Evolutionary conservation across 352 stramenopile species (phyloP).

Genomic region (Phytophthora quininea): DNA sequence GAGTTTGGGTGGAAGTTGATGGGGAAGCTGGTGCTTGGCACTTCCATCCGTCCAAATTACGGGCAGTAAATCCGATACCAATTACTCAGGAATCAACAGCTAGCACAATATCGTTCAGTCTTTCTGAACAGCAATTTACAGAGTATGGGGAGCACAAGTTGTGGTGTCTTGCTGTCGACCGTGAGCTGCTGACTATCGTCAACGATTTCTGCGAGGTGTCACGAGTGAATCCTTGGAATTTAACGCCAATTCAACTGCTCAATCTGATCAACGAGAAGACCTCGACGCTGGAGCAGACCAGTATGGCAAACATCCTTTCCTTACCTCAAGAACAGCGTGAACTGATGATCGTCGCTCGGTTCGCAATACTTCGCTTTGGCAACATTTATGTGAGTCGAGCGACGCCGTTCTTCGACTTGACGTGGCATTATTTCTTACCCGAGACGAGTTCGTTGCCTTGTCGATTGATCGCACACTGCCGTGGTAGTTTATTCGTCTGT

Average conservation of each 20-base stretch:
- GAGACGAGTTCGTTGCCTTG: slow-evolving; percentile 37
- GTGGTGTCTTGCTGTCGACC: slow-evolving; percentile 54
- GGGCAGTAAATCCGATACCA: neutral
- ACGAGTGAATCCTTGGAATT: slow-evolving; percentile 66
- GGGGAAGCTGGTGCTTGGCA: slow-evolving; percentile 81
- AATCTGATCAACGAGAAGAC: slow-evolving; percentile 37
- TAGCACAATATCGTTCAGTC: neutral
- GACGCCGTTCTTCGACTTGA: slow-evolving; percentile 80
- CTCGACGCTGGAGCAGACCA: slow-evolving; percentile 16
- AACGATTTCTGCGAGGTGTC: slow-evolving; percentile 65
- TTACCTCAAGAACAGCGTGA: slow-evolving; percentile 17
- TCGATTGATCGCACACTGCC: slow-evolving; percentile 61
- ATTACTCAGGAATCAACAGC: neutral
- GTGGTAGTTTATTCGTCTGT: slow-evolving; percentile 72
- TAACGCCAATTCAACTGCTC: slow-evolving; percentile 46
- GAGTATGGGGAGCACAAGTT: slow-evolving; percentile 34
- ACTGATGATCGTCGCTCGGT: slow-evolving; percentile 49
- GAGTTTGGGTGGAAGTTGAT: slow-evolving; percentile 86
- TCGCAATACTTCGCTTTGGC: slow-evolving; percentile 73
- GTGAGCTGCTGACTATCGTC: slow-evolving; percentile 42
- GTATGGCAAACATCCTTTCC: slow-evolving; percentile 11
- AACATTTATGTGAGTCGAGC: slow-evolving; percentile 77
- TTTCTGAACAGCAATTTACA: slow-evolving; percentile 31
- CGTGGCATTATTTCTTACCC: slow-evolving; percentile 72
- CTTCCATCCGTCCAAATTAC: slow-evolving; percentile 65